These are phyloP conservation scores for Salmacisia buchloeana DNA, from an alignment of 1,284 basidiomycete species.

Conservation along the genomic window DNA sequence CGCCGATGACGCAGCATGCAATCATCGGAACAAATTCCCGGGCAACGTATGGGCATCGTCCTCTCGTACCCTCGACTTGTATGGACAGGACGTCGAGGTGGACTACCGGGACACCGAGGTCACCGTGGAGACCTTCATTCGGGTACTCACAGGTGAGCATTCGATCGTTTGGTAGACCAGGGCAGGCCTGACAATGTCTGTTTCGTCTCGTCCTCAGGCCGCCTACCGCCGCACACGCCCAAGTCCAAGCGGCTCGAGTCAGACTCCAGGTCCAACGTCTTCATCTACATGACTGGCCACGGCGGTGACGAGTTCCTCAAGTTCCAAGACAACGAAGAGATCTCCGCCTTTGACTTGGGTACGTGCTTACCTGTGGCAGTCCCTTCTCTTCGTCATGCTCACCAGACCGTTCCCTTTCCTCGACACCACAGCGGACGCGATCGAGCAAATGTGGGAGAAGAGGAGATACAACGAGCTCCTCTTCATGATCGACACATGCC, in stretches of 20 bases:
- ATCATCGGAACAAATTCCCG: conserved; percentile 83
- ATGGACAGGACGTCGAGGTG: conserved; percentile 93
- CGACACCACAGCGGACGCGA: conserved; percentile 72
- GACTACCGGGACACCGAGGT: conserved; percentile 98
- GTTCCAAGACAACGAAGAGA: conserved; percentile 98
- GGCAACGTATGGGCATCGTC: conserved; percentile 83
- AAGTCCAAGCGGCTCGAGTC: conserved; percentile 84
- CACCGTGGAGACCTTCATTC: conserved; percentile 89
- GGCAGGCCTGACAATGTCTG: conserved; percentile 5
- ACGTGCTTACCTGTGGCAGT: not conserved
- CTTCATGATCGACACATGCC: conserved; percentile 98
- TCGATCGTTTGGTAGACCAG: not conserved
- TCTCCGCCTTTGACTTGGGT: conserved; percentile 74
- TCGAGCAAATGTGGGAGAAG: conserved; percentile 98
- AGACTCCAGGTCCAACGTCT: conserved; percentile 87
- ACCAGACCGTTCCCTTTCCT: too few relatives aligned
- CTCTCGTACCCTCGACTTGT: conserved; percentile 75
- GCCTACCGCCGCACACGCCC: conserved; percentile 59
- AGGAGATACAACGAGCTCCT: conserved; percentile 88
- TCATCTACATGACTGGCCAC: conserved; percentile 97
- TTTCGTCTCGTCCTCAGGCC: conserved; percentile 12
- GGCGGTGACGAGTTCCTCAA: conserved; percentile 97
- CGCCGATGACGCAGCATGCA: conserved; percentile 92
- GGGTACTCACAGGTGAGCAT: conserved; percentile 71
- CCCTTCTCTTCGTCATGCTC: not conserved